Percentiles rank a stretch among this genome's conserved stretches.
These are phyloP conservation scores for Aspergillus eucalypticola DNA, from an alignment of 2,329 filamentous ascomycete genomes.

Conservation along the genomic window DNA sequence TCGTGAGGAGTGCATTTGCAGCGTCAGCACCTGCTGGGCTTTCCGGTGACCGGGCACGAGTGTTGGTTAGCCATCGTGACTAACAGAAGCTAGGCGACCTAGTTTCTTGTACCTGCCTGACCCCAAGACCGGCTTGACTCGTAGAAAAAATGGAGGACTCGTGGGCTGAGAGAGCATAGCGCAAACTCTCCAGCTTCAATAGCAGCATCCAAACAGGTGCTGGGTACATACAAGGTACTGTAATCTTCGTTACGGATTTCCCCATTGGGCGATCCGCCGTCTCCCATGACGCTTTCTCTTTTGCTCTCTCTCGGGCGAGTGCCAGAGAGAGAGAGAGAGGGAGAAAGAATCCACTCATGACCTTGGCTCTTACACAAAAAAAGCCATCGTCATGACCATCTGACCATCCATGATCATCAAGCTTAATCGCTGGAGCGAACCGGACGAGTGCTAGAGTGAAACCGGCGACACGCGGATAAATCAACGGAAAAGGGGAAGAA, in stretches of 20 bases:
- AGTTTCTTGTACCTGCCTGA: not conserved
- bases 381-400: not conserved
- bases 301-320: not conserved
- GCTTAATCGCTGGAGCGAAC: constrained; percentile 11
- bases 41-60: not conserved
- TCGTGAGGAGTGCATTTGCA: not conserved
- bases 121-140: not conserved
- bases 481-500: not conserved
- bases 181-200: not conserved
- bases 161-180: not conserved
- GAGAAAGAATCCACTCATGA: not conserved
- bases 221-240: not conserved
- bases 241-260: constrained; percentile 14
- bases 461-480: not conserved
- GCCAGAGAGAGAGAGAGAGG: not conserved
- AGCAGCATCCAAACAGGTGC: not conserved
- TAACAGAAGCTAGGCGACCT: not conserved
- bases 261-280: constrained; percentile 15
- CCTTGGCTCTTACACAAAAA: not conserved
- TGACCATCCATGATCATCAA: constrained; percentile 13
- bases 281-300: too few relatives aligned
- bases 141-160: not conserved
- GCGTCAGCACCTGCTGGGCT: not conserved
- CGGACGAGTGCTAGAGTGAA: not conserved
- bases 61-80: not conserved